Evolutionary conservation across 2,329 filamentous ascomycete genomes (phyloP), one percentile per base, ranked within the genome.

Genomic region (Lasiodiplodia hormozganensis): DNA sequence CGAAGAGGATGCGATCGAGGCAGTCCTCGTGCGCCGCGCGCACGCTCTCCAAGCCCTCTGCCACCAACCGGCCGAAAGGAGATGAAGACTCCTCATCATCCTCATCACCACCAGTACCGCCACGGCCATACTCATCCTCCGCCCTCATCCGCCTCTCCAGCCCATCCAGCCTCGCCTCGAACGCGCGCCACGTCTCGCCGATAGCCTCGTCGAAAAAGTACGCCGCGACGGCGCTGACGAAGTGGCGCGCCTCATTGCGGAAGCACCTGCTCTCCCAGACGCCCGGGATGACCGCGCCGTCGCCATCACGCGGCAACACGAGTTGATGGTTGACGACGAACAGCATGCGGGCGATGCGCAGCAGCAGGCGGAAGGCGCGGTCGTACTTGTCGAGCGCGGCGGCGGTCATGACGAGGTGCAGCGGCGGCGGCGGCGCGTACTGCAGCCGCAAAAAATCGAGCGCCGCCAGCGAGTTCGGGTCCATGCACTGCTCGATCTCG

Each of bases 371-470:
- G 82, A 97, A 98, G 43, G 97, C 86, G 57, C 86, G 85, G 77
- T 98, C 96, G 74, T 97, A 98, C 73, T 93, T 93, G 67, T 89
- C 83, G 12, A 98, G 81, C 1, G 90, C 86, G 0, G 84, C 78
- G 0, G 88, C 84, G 0, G 93, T 94, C 52, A 99, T 89, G 70
- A 98, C 85, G 0, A 89, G 84, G 51, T 89, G 85, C 0, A 98
- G 83, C 0, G 92, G 88, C 0, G 86, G 79, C 0, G 94, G 91
- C 0, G 94, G 86, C 51, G 90, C 92, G 80, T 97, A 98, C 56
- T 94, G 91, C 8, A 99, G 82, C 1, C 93, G 89, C 18, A 99
- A 84, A 75, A 99, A 98, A 79, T 98, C 96, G n/a, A 98, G 84
- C 0, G 96, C 96, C 76, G 95, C 90, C 21, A 98, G 85, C 0